Evolutionary conservation across 2,329 filamentous ascomycete species (phyloP), one percentile per base, ranked within the genome.

Genomic region (Aureobasidium sp.): DNA sequence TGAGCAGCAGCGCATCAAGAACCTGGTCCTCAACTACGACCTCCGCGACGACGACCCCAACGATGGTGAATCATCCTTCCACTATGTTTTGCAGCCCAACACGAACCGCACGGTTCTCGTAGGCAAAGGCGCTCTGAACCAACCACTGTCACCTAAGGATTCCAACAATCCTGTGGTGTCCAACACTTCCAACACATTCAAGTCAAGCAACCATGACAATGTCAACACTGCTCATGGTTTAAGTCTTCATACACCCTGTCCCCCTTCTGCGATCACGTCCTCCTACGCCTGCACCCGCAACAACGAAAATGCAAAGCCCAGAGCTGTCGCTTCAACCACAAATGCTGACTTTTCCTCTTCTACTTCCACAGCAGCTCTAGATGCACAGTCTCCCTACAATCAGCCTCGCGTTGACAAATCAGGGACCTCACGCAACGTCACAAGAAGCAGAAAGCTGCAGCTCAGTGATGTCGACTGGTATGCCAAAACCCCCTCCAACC

Each of bases 391-490:
- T 61, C 73, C 75, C 5, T 77, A 79, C 66, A 73, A 74, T 42
- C 75, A 76, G 64, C 77, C 76, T 42, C 75, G 77, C 64, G 68
- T 77, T 58, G 83, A 86, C 68, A 86, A 84, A 70, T 79, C 82
- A 47, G 82, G 82, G 63, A 79, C 78, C 67, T 88, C 87, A 67
- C 87, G 89, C 61, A 84, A 83, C 71, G 87, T 88, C 64, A 91
- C 96, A 74, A 88, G 92, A 66, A 87, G 89, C 63, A 86, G 94
- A 70, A 96, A 96, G 76, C 81, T 99, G 64, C 93, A 97, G 74
- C 84, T 97, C 64, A 96, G 91, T 76, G 94, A 99, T 76, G 90
- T 99, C 74, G 93, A 99, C 76, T 99, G 94, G 94, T 97, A 93
- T 79, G 69, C 63, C 49, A 52, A 55, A 22, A 11, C 51, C 8